Evolutionary conservation across 768 basidiomycete species (phyloP), one percentile per base, ranked within the genome.

Genomic region (Russula lepida): DNA sequence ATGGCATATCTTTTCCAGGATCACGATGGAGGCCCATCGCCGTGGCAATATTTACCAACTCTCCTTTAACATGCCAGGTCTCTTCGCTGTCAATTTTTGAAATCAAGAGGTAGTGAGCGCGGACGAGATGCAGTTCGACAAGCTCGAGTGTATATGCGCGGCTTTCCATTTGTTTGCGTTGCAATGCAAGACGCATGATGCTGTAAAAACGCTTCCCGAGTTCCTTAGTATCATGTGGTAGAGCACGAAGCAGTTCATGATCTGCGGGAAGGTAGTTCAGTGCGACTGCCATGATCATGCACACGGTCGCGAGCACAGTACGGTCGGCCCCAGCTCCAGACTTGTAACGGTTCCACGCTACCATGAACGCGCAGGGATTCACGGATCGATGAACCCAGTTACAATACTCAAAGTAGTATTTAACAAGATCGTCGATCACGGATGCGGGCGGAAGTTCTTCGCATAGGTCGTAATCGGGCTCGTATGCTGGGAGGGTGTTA

Each of bases 321-420:
- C 88, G 84, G 69, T 89, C 88, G 13, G 84, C 77, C 35, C 77
- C 81, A 44, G 74, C 70, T 35, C 87, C 88, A 35, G 74, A 78
- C 71, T 89, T 91, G 77, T 86, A 91, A 30, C 82, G 82, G 32
- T 81, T 77, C 89, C 89, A 92, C 23, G 84, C 83, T 28, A 76
- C 72, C 12, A 74, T 73, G 69, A 92, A 88, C 15, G 82, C 75
- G 1, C 74, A 59, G 56, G 84, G 79, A 71, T 89, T 85, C 61
- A 92, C 81, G 69, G 89, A 85, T 43, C 87, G 84, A 72, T 90
- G 89, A 55, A 91, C 83, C 89, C 89, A 92, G 71, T 88, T 90
- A 79, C 88, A 89, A 69, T 88, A 88, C 66, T 89, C 86, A 67
- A 91, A 91, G 72, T 92, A 92, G 73, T 84, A 86, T 51, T 74